phyloP scores from a whole-genome alignment of 805 yeast genomes.

The Monosporozyma aerobia region DNA sequence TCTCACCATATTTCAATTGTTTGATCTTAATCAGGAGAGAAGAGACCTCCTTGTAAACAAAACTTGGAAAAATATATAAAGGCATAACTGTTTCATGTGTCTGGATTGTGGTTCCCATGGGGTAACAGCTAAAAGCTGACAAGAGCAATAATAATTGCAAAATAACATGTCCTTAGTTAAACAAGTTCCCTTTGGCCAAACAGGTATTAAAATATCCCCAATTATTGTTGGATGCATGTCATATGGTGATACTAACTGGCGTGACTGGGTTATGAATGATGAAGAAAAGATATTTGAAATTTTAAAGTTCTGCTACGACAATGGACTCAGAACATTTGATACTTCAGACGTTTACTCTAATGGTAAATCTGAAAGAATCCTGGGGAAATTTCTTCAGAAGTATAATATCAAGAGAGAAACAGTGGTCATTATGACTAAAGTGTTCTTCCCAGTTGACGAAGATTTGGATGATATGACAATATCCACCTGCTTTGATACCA shows the following conservation, averaged over 20 bases:
- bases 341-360: conserved; percentile 40
- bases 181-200: conserved; percentile 31
- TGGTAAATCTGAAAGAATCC: conserved; percentile 10
- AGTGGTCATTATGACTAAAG: conserved; percentile 5
- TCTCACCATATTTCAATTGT: too few species aligned
- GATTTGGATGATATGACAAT: background rate
- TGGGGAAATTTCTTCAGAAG: conserved; percentile 1
- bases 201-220: conserved; percentile 41
- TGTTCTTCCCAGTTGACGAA: conserved; percentile 3
- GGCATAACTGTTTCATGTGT: background rate
- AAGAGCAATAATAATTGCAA: background rate
- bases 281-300: conserved; percentile 37
- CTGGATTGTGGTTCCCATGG: background rate
- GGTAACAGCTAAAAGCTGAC: background rate
- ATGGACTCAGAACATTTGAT: conserved; percentile 39
- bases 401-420: conserved; percentile 4
- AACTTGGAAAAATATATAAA: too few species aligned
- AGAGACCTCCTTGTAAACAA: too few species aligned
- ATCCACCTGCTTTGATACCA: background rate
- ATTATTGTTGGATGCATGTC: conserved; percentile 48
- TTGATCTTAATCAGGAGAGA: too few species aligned
- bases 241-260: conserved; percentile 37
- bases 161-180: conserved; percentile 4
- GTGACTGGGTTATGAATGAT: conserved; percentile 39
- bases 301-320: conserved; percentile 38